These are phyloP conservation scores for Moricandia arvensis DNA, from an alignment of 345 rosid species.

Conservation along the genomic window DNA sequence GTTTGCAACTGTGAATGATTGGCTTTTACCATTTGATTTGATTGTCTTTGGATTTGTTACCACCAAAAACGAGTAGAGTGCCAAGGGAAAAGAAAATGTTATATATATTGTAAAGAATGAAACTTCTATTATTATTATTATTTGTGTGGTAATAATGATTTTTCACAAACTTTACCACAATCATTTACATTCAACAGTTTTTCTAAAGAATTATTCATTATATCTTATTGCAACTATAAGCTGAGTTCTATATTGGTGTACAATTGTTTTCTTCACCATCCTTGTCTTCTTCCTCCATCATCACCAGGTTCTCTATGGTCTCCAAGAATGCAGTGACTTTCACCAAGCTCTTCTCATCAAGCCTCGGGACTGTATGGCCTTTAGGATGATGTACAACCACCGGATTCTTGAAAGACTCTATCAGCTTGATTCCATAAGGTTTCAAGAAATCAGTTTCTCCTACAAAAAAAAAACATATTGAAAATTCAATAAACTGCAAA, in stretches of 20 bases:
- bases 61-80: background rate
- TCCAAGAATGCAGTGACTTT: slow-evolving; percentile 47
- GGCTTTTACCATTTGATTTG: background rate
- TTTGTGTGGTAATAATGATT: background rate
- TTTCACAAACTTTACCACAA: background rate
- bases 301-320: slow-evolving; percentile 41
- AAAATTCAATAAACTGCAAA: background rate
- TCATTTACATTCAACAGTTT: background rate
- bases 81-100: background rate
- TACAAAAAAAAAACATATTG: slow-evolving; percentile 19
- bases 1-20: background rate
- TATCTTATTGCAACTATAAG: background rate
- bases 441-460: slow-evolving; percentile 84
- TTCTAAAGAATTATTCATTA: background rate
- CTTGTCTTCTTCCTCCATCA: slow-evolving; percentile 16
- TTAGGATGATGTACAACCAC: slow-evolving; percentile 73
- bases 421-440: slow-evolving; percentile 60
- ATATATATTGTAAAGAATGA: background rate
- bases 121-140: background rate
- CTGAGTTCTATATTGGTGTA: background rate
- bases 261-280: background rate
- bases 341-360: slow-evolving; percentile 63
- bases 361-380: slow-evolving; percentile 87
- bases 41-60: background rate
- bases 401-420: slow-evolving; percentile 53